Percentiles rank a stretch among this genome's conserved stretches.
Conservation (phyloP, 2,329 filamentous ascomycete species). For the Exophiala phaeomuriformis region DNA sequence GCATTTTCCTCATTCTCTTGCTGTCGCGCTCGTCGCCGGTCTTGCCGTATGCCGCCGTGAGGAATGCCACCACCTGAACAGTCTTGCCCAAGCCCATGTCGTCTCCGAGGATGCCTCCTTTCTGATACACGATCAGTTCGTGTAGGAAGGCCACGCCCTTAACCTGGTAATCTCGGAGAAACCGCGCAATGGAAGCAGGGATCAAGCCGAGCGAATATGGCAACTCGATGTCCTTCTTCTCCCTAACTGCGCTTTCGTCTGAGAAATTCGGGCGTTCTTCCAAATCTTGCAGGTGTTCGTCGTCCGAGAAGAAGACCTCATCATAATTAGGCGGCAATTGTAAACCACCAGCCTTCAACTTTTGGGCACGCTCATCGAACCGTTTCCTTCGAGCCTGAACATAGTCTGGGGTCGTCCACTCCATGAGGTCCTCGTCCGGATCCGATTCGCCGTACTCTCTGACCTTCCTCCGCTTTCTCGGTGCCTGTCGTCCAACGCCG, state of each 20-base stretch:
- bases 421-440: conserved; percentile 49
- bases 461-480: conserved; percentile 32
- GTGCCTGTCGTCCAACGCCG: conserved; percentile 27
- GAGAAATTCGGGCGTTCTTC: conserved; percentile 64
- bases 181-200: conserved; percentile 82
- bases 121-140: conserved; percentile 81
- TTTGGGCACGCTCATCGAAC: conserved; percentile 58
- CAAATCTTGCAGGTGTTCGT: conserved; percentile 54
- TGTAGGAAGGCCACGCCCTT: conserved; percentile 80
- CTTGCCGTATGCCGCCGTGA: conserved; percentile 89
- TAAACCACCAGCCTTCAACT: conserved; percentile 60
- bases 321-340: conserved; percentile 70
- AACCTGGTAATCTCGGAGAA: conserved; percentile 85
- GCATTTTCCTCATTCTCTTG: conserved; percentile 81
- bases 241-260: conserved; percentile 55
- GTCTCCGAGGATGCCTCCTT: conserved; percentile 83
- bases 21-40: conserved; percentile 78
- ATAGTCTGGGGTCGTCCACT: conserved; percentile 63
- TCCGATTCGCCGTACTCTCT: conserved; percentile 41
- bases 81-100: conserved; percentile 98
- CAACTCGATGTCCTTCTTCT: conserved; percentile 68
- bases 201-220: conserved; percentile 71
- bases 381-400: conserved; percentile 58
- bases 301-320: conserved; percentile 67
- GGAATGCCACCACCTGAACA: conserved; percentile 87